phyloP scores from a whole-genome alignment of 2,329 filamentous ascomycete genomes.

The Drechslerella stenobrocha region DNA sequence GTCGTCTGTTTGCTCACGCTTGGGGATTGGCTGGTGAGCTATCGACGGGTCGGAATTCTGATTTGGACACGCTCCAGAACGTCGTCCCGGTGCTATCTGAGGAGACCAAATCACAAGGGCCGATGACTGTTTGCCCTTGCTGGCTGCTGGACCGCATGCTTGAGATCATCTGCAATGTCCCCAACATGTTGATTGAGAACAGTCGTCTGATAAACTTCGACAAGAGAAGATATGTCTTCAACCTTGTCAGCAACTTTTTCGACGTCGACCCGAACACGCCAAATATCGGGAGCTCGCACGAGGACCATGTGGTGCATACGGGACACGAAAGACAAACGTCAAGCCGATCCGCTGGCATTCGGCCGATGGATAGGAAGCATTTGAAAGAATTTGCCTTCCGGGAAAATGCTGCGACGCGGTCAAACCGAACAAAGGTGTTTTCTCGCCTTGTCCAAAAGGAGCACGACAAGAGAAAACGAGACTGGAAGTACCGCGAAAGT shows the following conservation, averaged over 20 bases:
- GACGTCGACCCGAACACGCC: conserved; percentile 43
- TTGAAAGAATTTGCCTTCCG: conserved; percentile 51
- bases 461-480: conserved; percentile 53
- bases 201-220: conserved; percentile 54
- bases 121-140: conserved; percentile 53
- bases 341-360: conserved; percentile 30
- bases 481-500: conserved; percentile 52
- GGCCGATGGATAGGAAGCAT: conserved; percentile 46
- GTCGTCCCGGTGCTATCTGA: conserved; percentile 50
- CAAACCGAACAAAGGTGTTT: conserved; percentile 52
- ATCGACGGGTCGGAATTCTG: conserved; percentile 44
- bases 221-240: conserved; percentile 54
- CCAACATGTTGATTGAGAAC: conserved; percentile 54
- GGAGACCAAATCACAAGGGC: conserved; percentile 46
- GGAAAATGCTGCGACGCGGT: conserved; percentile 51
- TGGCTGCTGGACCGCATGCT: conserved; percentile 53
- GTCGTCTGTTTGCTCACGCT: conserved; percentile 51
- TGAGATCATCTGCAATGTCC: conserved; percentile 54
- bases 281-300: conserved; percentile 31
- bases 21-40: conserved; percentile 51
- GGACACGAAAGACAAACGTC: conserved; percentile 37
- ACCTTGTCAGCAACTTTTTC: conserved; percentile 53
- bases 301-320: conserved; percentile 14
- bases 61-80: conserved; percentile 52
- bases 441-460: conserved; percentile 52